These are phyloP conservation scores for Prosopis cineraria DNA, from an alignment of 306 rosid species.

Conservation along the genomic window DNA sequence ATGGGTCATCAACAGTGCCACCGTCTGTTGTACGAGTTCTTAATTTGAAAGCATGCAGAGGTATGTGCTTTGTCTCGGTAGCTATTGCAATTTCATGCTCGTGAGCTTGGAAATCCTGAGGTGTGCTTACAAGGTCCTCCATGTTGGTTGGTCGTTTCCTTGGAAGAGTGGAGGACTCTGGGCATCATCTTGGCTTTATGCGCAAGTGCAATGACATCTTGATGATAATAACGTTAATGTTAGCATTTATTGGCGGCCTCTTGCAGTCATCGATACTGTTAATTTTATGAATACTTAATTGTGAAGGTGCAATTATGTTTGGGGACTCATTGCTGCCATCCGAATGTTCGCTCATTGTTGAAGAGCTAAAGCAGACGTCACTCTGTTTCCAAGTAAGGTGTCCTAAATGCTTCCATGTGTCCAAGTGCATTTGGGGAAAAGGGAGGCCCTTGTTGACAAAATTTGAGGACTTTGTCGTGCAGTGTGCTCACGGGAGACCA, in stretches of 20 bases:
- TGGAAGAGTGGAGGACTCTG: background rate
- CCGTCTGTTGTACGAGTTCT: conserved; percentile 84
- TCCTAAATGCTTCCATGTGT: background rate
- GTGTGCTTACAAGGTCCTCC: conserved; percentile 14
- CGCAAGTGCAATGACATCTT: conserved; percentile 3
- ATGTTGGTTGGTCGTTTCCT: conserved; percentile 15
- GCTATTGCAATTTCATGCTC: conserved; percentile 6
- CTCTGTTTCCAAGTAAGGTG: conserved; percentile 90
- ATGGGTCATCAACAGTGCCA: conserved; percentile 90
- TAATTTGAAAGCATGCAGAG: conserved; percentile 92
- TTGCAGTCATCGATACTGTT: conserved; percentile 8
- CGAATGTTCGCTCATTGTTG: conserved; percentile 89
- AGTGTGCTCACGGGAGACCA: conserved; percentile 99
- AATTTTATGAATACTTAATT: conserved; percentile 27
- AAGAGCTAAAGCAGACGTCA: conserved; percentile 81
- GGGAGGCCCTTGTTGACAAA: conserved; percentile 14
- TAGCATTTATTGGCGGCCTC: background rate
- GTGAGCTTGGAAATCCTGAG: conserved; percentile 8
- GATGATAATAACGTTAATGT: background rate
- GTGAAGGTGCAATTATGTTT: conserved; percentile 94
- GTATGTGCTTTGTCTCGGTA: conserved; percentile 43
- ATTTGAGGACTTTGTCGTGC: conserved; percentile 27
- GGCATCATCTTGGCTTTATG: background rate
- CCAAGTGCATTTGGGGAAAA: conserved; percentile 9
- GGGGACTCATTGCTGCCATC: conserved; percentile 93